Evolutionary conservation across 768 basidiomycete genomes (phyloP).

Genomic region (Cubamyces sp.): DNA sequence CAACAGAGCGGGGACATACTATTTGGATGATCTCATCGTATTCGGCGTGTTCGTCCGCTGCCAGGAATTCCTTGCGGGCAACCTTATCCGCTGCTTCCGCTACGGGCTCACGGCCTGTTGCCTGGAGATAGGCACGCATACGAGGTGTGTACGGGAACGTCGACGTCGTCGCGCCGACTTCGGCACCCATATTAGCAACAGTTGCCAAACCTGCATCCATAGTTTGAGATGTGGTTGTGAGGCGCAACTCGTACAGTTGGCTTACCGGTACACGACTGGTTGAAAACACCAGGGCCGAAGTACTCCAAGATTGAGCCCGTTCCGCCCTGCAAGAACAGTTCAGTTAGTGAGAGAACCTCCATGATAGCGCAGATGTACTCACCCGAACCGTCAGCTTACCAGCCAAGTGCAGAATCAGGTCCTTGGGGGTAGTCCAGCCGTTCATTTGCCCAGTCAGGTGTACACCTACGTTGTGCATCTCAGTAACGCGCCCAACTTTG

Average conservation of each 20-base stretch:
- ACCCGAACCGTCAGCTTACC: slow-evolving; percentile 94
- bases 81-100: slow-evolving; percentile 88
- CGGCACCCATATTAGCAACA: slow-evolving; percentile 98
- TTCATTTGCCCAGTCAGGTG: slow-evolving; percentile 85
- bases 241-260: neutral
- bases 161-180: slow-evolving; percentile 99
- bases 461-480: slow-evolving; percentile 55
- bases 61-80: slow-evolving; percentile 74
- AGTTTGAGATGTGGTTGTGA: neutral
- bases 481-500: neutral
- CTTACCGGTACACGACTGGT: slow-evolving; percentile 90
- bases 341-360: slow-evolving; percentile 4
- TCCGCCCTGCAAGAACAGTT: slow-evolving; percentile 65
- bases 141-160: slow-evolving; percentile 93
- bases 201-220: slow-evolving; percentile 75
- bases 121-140: slow-evolving; percentile 89
- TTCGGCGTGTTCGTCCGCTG: slow-evolving; percentile 83
- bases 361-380: slow-evolving; percentile 33
- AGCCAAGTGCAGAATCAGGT: slow-evolving; percentile 91
- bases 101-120: slow-evolving; percentile 86
- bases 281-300: slow-evolving; percentile 88
- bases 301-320: slow-evolving; percentile 97
- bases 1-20: slow-evolving; percentile 47
- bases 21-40: slow-evolving; percentile 96
- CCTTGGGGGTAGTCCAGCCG: slow-evolving; percentile 96